These are phyloP conservation scores for Rubroshorea leprosula DNA, from an alignment of 345 rosid genomes.

Conservation along the genomic window DNA sequence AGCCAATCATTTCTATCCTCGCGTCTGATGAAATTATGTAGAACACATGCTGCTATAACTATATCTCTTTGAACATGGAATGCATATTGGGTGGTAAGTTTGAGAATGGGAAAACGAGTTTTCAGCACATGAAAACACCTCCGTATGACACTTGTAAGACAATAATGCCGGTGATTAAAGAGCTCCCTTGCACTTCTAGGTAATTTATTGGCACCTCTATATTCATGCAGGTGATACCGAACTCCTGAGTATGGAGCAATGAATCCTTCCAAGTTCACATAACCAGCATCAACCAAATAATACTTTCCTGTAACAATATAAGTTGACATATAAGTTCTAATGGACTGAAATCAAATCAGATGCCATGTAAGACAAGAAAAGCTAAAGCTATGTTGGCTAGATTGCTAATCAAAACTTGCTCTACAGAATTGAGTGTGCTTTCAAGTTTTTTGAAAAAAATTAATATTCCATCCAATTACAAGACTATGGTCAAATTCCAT, in stretches of 20 bases:
- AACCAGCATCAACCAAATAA: constrained; percentile 64
- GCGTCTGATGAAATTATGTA: constrained; percentile 58
- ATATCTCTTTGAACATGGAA: constrained; percentile 80
- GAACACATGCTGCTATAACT: constrained; percentile 69
- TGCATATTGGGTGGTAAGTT: constrained; percentile 63
- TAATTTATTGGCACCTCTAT: constrained; percentile 54
- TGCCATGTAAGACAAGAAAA: no score
- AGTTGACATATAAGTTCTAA: neutral
- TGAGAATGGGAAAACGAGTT: constrained; percentile 67
- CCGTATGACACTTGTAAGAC: constrained; percentile 44
- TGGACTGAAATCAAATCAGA: constrained; percentile 4
- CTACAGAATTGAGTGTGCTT: no score
- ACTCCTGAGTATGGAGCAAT: constrained; percentile 66
- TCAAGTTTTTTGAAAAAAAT: no score
- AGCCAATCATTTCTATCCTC: constrained; percentile 76
- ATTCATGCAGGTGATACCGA: constrained; percentile 49
- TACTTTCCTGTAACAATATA: constrained; percentile 48
- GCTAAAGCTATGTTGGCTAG: no score
- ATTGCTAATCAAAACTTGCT: no score
- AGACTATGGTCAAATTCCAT: no score
- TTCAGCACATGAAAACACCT: constrained; percentile 49
- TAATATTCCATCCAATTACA: no score
- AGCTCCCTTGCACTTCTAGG: constrained; percentile 65
- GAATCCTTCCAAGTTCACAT: constrained; percentile 57
- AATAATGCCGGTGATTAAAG: constrained; percentile 66